Evolutionary conservation across 768 basidiomycete species (phyloP).

Genomic region (Phaffia australis): DNA sequence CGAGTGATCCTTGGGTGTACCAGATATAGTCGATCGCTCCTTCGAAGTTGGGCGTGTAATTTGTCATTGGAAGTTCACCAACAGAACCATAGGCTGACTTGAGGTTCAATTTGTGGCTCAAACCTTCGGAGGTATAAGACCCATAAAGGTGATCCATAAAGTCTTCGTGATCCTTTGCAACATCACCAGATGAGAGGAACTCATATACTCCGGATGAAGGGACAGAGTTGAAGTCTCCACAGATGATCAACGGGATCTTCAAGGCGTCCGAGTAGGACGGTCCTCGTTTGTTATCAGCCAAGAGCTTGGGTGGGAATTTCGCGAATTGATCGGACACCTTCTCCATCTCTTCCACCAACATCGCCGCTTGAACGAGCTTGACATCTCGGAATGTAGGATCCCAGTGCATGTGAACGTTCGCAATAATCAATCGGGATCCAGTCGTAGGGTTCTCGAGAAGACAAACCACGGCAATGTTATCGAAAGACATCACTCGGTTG

Average conservation of each 20-base stretch:
- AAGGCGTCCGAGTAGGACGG: conserved; percentile 69
- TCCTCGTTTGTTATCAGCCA: conserved; percentile 3
- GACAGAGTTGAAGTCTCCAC: conserved; percentile 92
- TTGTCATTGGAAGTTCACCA: conserved; percentile 65
- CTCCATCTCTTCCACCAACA: conserved; percentile 83
- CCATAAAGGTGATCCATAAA: conserved; percentile 89
- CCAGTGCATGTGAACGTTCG: conserved; percentile 89
- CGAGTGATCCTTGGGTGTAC: conserved; percentile 64
- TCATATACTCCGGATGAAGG: conserved; percentile 84
- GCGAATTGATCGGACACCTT: conserved; percentile 79
- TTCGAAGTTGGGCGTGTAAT: conserved; percentile 76
- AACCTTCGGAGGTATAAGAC: conserved; percentile 77
- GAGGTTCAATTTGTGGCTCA: conserved; percentile 65
- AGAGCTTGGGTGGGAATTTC: conserved; percentile 56
- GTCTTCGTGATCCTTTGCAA: conserved; percentile 66
- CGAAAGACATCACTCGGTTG: conserved; percentile 90
- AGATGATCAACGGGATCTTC: conserved; percentile 81
- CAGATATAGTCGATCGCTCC: conserved; percentile 90
- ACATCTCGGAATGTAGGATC: conserved; percentile 86
- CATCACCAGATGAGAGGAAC: conserved; percentile 60
- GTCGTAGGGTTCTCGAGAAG: conserved; percentile 77
- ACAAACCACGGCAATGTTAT: conserved; percentile 79
- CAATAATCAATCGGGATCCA: conserved; percentile 75
- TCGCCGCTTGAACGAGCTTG: conserved; percentile 90
- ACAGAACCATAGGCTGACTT: conserved; percentile 68